Base-by-base conservation (phyloP, 2,329 filamentous ascomycete species). In the Xylaria sp. region DNA sequence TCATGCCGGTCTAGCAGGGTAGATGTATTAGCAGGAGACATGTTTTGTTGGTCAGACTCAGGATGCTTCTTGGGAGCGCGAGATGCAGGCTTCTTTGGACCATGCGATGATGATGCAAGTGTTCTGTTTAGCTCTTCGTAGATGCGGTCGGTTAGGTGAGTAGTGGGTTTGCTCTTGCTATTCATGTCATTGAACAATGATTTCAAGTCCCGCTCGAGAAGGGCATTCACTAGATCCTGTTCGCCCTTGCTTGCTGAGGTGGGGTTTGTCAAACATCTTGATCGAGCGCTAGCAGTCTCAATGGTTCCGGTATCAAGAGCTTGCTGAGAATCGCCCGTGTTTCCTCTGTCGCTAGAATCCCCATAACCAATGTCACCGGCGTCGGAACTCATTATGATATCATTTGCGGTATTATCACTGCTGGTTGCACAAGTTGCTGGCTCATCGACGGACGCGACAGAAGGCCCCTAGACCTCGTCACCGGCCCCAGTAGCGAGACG, bases 1-100 rank as follows among this genome's bases (percentile, higher is more conserved):
- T 84, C 77, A 68, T 85, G 80, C 39, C 82, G 81, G 65, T 86
- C 84, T 85, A 74, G 9, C 12, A 73, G 25, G 18, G 9, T 34
- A 43, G 28, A 18, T 13, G 28, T 5, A 66, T 72, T 43, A 71
- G 65, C 41, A 8, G 32, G 13, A 23, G 52, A 4, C 52, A 28
- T 59, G 18, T 48, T 63, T 25, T 28, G 28, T 62, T 20, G 15
- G 30, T 23, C 15, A 10, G 4, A 41, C 28, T 50, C 10, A 20
- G n/a, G 28, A 34, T 18, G 5, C 34, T 4, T 34, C 13, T 56
- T 20, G n/a, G 39, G 30, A 46, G 4, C 28, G 6, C 57, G 43
- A 25, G 61, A 32, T 45, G 39, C 8, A 56, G 43, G 43, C 43
- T 23, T 20, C 15, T 39, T 18, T 10, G 23, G 41, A 48, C 10